Evolutionary conservation across 2,329 filamentous ascomycete species (phyloP).

Genomic region (Leptodontidium sp.): DNA sequence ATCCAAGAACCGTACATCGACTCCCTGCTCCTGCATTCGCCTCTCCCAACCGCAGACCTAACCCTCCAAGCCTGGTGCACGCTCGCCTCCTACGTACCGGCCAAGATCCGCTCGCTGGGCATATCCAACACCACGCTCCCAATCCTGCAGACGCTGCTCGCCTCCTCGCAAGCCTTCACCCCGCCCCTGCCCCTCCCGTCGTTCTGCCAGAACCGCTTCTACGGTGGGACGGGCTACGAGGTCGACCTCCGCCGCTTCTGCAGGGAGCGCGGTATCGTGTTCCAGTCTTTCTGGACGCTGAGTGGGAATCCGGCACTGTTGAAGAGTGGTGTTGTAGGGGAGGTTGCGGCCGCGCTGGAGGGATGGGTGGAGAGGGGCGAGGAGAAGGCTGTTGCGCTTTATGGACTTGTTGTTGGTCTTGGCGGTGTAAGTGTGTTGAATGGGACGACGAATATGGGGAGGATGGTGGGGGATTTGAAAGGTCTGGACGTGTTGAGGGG

Average conservation of each 20-base stretch:
- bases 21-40: conserved; percentile 66
- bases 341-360: conserved; percentile 53
- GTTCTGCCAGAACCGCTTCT: conserved; percentile 81
- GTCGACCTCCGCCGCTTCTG: conserved; percentile 65
- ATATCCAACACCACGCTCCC: conserved; percentile 76
- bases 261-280: conserved; percentile 58
- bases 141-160: conserved; percentile 60
- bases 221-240: conserved; percentile 66
- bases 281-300: conserved; percentile 69
- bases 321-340: conserved; percentile 54
- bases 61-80: conserved; percentile 72
- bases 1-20: conserved; percentile 59
- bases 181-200: conserved; percentile 50
- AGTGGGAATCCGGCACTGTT: conserved; percentile 64
- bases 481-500: conserved; percentile 51
- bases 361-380: conserved; percentile 49
- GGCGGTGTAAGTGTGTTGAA: conserved; percentile 60
- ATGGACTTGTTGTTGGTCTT: conserved; percentile 62
- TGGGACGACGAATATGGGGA: conserved; percentile 60
- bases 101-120: conserved; percentile 70
- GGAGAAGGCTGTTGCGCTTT: conserved; percentile 61
- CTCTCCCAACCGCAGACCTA: conserved; percentile 56
- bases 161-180: conserved; percentile 51
- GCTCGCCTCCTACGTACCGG: conserved; percentile 72
- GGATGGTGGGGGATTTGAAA: conserved; percentile 61